Evolutionary conservation across 169 alveolate genomes (phyloP).

Genomic region (Plasmodium vinckei): DNA sequence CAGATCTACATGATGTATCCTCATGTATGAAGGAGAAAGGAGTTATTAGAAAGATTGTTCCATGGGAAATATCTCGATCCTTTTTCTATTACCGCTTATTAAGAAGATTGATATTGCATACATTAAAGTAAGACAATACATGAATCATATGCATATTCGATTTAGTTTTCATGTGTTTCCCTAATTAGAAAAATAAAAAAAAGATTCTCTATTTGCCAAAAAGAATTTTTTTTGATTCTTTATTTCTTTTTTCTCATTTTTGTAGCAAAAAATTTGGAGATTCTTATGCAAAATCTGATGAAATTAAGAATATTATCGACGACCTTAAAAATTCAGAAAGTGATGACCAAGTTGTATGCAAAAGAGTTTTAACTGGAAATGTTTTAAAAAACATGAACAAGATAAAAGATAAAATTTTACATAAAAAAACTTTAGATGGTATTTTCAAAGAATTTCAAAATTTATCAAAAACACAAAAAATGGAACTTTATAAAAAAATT

Average conservation of each 20-base stretch:
- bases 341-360: slow-evolving; percentile 65
- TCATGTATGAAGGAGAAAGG: slow-evolving; percentile 89
- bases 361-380: slow-evolving; percentile 33
- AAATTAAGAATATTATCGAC: slow-evolving; percentile 23
- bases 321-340: slow-evolving; percentile 17
- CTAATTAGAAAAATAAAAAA: too few species aligned
- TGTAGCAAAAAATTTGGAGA: slow-evolving; percentile 38
- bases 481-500: slow-evolving; percentile 43
- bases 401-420: slow-evolving; percentile 8
- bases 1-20: slow-evolving; percentile 90
- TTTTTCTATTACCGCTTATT: slow-evolving; percentile 84
- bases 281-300: slow-evolving; percentile 22
- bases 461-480: slow-evolving; percentile 17
- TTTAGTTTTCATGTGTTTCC: too few species aligned
- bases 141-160: background rate
- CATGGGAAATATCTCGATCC: slow-evolving; percentile 86
- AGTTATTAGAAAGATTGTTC: slow-evolving; percentile 83
- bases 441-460: slow-evolving; percentile 35
- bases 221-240: background rate
- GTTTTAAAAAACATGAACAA: slow-evolving; percentile 25
- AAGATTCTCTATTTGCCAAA: too few species aligned
- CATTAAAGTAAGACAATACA: slow-evolving; percentile 64
- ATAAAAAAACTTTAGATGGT: slow-evolving; percentile 24
- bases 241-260: slow-evolving; percentile 1
- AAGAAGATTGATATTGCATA: slow-evolving; percentile 80